A percentile compares a stretch with the other conserved stretches of the same genome.
phyloP scores from a whole-genome alignment of 148 eudicot genomes.

The Linanthus parryae region DNA sequence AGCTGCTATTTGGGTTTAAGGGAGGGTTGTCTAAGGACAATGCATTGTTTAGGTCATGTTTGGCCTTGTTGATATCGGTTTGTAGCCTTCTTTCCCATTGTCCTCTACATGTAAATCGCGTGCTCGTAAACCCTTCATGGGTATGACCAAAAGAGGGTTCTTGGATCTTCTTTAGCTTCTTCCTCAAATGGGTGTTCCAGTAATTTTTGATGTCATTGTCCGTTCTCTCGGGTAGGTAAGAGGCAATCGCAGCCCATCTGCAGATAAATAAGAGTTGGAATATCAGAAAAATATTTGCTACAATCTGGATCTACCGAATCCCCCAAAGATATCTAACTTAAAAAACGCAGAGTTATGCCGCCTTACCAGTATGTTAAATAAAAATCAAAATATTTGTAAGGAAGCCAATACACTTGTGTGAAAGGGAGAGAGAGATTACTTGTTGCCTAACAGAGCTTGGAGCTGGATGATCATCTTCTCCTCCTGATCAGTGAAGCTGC shows the following conservation, averaged over 20 bases:
- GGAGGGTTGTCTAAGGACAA: constrained; percentile 27
- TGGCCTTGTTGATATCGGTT: constrained; percentile 63
- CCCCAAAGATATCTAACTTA: too few relatives aligned
- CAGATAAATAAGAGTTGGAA: background rate
- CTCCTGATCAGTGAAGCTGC: constrained; percentile 51
- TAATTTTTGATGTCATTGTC: constrained; percentile 59
- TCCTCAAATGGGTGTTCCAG: constrained; percentile 60
- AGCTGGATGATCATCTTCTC: constrained; percentile 67
- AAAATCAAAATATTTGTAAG: too few relatives aligned
- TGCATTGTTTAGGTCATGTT: constrained; percentile 73
- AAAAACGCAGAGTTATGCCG: too few relatives aligned
- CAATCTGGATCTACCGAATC: too few relatives aligned
- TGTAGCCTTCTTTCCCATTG: constrained; percentile 84
- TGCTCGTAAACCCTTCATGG: constrained; percentile 10
- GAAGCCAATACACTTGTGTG: too few relatives aligned
- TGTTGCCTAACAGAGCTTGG: constrained; percentile 65
- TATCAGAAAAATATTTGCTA: too few relatives aligned
- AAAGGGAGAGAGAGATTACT: too few relatives aligned
- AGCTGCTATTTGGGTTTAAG: constrained; percentile 8
- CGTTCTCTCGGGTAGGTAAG: constrained; percentile 56
- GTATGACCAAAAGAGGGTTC: constrained; percentile 4
- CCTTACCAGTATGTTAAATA: too few relatives aligned
- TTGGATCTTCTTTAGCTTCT: constrained; percentile 39
- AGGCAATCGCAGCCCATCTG: constrained; percentile 66
- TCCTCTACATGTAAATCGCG: constrained; percentile 46